Evolutionary conservation across 2,329 filamentous ascomycete species (phyloP), one percentile per base, ranked within the genome.

Genomic region (Magnaporthiopsis poae): DNA sequence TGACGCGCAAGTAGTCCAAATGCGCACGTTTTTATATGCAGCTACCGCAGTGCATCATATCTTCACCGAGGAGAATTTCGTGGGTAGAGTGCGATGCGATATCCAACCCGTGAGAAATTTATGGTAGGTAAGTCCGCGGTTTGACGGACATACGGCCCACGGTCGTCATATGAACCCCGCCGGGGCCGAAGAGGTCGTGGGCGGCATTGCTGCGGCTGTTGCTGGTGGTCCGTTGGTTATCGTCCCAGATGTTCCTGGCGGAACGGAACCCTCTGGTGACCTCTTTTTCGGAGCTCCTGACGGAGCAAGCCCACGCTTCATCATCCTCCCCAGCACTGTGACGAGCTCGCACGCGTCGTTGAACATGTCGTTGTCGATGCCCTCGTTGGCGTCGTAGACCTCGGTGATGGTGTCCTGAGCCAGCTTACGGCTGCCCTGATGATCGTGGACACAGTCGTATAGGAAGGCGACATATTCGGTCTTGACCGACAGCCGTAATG

Each of bases 281-380:
- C 25, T 31, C 5, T 29, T 33, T 68, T 66, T 31, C 62, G 67
- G 29, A 21, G 25, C 33, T 5, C 60, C 60, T 11, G 71, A 71
- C 2, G 78, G 75, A 5, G 77, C 79, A 3, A 87, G 75, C 1
- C 89, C 89, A 64, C 92, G 85, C 77, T 90, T 93, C 84, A 93
- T 91, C 88, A 97, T 95, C 73, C 89, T 91, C 8, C 91, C 92
- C 0, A 98, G 77, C 0, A 95, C 88, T 0, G 90, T 89, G 11
- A 98, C 93, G 15, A 97, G 83, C 72, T 94, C 90, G 67, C 92
- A 92, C 0, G 93, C 92, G 75, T 98, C 95, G 70, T 90, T 87
- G 74, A 97, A 99, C 81, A 95, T 96, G 71, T 96, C 92, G 73
- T 98, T 93, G 68, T 96, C 91, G 87, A 98, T 94, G 27, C 91